A percentile compares a stretch with the other conserved stretches of the same genome.
These are phyloP conservation scores for Vigna reflexopilosa DNA, from an alignment of 306 rosid species.

Conservation along the genomic window DNA sequence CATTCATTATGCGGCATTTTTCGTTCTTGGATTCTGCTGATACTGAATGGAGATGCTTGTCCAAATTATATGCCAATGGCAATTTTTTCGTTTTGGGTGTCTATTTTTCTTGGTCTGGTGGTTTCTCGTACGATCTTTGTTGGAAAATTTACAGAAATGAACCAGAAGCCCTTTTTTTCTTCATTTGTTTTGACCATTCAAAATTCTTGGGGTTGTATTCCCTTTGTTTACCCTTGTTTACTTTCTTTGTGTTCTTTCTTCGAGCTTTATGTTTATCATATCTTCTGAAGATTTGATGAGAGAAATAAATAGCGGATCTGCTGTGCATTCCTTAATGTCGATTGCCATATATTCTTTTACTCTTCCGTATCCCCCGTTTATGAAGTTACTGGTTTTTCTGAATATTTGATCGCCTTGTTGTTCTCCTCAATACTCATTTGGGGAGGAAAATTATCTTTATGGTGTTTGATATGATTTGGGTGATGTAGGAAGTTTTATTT, in stretches of 20 bases:
- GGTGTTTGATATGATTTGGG: slow-evolving; percentile 31
- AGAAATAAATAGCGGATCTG: slow-evolving; percentile 36
- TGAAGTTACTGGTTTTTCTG: slow-evolving; percentile 22
- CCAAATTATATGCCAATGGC: slow-evolving; percentile 19
- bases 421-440: slow-evolving; percentile 1
- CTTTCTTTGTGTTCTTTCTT: slow-evolving; percentile 18
- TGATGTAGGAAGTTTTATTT: slow-evolving; percentile 24
- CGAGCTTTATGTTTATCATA: neutral
- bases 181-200: neutral
- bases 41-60: slow-evolving; percentile 24
- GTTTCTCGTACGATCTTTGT: slow-evolving; percentile 41
- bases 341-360: neutral
- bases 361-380: neutral
- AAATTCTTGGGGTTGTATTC: slow-evolving; percentile 29
- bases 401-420: neutral
- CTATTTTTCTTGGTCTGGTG: neutral
- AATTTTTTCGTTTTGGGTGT: neutral
- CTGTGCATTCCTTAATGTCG: slow-evolving; percentile 31
- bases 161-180: neutral
- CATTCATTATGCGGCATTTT: slow-evolving; percentile 41
- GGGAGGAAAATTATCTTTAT: slow-evolving; percentile 9
- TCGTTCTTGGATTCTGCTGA: slow-evolving; percentile 6
- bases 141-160: neutral
- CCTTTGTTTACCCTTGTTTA: neutral
- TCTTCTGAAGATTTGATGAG: slow-evolving; percentile 34